Conservation (phyloP, 345 rosid species). For the Populus ilicifolia region DNA sequence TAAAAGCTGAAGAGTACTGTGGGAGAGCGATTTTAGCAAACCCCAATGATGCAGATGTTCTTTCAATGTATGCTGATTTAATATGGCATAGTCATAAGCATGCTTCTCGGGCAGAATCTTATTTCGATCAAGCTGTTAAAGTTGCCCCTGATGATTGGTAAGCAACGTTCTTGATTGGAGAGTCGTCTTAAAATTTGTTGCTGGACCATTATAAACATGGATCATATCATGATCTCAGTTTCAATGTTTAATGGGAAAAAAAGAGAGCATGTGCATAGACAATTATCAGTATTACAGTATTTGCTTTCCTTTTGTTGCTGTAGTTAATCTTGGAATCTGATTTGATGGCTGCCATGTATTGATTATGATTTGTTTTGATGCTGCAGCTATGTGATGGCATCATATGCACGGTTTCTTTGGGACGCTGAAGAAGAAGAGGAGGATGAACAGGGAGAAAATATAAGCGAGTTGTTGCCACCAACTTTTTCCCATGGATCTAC, state of each 20-base stretch:
- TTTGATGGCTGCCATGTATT: background rate
- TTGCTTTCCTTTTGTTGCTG: background rate
- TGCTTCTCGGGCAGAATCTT: slow-evolving; percentile 62
- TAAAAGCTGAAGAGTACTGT: slow-evolving; percentile 79
- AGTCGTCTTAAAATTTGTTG: background rate
- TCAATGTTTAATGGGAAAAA: background rate
- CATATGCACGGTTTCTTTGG: slow-evolving; percentile 88
- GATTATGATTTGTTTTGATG: slow-evolving; percentile 15
- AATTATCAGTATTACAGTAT: background rate
- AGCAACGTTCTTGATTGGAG: slow-evolving; percentile 10
- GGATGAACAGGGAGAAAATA: slow-evolving; percentile 16
- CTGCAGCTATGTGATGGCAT: slow-evolving; percentile 77
- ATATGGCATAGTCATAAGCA: slow-evolving; percentile 73
- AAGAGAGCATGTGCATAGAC: background rate
- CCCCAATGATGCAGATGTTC: slow-evolving; percentile 62
- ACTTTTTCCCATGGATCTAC: slow-evolving; percentile 37
- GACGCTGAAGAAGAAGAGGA: slow-evolving; percentile 73
- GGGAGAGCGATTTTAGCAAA: slow-evolving; percentile 66
- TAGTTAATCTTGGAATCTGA: background rate
- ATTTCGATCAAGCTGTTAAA: slow-evolving; percentile 75
- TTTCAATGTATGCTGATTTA: slow-evolving; percentile 80
- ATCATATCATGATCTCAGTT: background rate
- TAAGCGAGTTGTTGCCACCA: slow-evolving; percentile 21
- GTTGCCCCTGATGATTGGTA: slow-evolving; percentile 84
- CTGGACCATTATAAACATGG: background rate